phyloP scores from a whole-genome alignment of 2,329 filamentous ascomycete species.

The Verticillium albo-atrum region DNA sequence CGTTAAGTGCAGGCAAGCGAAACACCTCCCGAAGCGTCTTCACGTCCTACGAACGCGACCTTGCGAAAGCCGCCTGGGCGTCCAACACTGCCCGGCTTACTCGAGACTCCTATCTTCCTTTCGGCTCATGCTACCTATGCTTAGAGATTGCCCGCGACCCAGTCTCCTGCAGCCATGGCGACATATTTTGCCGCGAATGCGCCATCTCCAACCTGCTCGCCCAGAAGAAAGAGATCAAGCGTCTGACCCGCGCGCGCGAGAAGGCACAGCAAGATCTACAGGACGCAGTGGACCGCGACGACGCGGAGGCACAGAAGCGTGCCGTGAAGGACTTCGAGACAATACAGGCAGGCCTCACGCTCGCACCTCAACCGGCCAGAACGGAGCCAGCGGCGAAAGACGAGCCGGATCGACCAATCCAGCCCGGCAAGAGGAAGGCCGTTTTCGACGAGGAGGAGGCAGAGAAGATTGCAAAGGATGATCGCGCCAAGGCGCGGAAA shows the following conservation, averaged over 20 bases:
- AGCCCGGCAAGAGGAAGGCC: constrained; percentile 66
- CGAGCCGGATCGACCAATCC: not conserved
- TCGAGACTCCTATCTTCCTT: constrained; percentile 88
- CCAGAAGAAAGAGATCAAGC: constrained; percentile 87
- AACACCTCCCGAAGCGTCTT: constrained; percentile 93
- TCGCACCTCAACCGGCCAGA: constrained; percentile 12
- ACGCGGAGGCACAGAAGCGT: constrained; percentile 65
- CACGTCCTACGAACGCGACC: constrained; percentile 82
- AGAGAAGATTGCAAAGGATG: constrained; percentile 62
- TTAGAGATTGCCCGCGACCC: constrained; percentile 76
- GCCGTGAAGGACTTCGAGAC: constrained; percentile 81
- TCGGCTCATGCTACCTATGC: constrained; percentile 84
- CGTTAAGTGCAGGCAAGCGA: constrained; percentile 59
- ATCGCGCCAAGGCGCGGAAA: constrained; percentile 64
- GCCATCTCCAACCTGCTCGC: constrained; percentile 85
- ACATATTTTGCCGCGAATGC: constrained; percentile 94
- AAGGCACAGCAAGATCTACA: constrained; percentile 56
- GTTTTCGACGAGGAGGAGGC: constrained; percentile 76
- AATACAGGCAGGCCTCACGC: constrained; percentile 66
- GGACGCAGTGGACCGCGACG: constrained; percentile 54
- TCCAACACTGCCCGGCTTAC: constrained; percentile 77
- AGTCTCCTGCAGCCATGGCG: constrained; percentile 77
- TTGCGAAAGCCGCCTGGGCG: constrained; percentile 79
- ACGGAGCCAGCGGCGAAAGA: not conserved
- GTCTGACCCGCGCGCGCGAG: constrained; percentile 64